phyloP scores from a whole-genome alignment of 164 flowering plant genomes.

The Vitis labrusca region DNA sequence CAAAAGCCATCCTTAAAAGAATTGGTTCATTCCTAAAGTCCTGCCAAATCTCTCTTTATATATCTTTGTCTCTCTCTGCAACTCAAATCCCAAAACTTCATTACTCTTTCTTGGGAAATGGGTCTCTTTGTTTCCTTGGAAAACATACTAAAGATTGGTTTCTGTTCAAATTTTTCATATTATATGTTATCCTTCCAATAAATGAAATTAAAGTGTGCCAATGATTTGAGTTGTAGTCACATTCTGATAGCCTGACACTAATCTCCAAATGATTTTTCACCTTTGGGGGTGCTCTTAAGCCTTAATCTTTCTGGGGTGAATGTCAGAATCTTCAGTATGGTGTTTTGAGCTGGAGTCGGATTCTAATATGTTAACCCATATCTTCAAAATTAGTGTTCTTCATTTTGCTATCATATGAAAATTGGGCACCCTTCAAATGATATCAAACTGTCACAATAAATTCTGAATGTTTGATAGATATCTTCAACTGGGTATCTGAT shows the following conservation, averaged over 20 bases:
- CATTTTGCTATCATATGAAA: too few relatives aligned
- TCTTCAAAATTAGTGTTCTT: too few relatives aligned
- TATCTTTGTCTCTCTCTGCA: not conserved
- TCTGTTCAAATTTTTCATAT: too few relatives aligned
- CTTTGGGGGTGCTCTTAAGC: too few relatives aligned
- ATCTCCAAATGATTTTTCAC: too few relatives aligned
- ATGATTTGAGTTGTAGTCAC: not conserved
- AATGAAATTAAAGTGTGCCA: not conserved
- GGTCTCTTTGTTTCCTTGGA: constrained; percentile 10
- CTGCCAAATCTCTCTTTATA: not conserved
- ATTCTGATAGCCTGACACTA: not conserved
- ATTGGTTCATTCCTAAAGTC: not conserved
- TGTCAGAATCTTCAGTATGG: too few relatives aligned
- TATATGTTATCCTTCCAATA: too few relatives aligned
- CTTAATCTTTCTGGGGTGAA: too few relatives aligned
- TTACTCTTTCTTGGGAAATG: constrained; percentile 24
- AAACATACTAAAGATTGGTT: not conserved
- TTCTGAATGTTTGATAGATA: not conserved
- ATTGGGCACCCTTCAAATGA: too few relatives aligned
- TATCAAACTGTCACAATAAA: not conserved
- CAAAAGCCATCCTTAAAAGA: too few relatives aligned
- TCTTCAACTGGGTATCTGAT: constrained; percentile 1
- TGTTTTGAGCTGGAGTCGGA: too few relatives aligned
- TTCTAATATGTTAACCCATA: too few relatives aligned
- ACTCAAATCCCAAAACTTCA: not conserved